These are phyloP conservation scores for Termitomyces titanicus DNA, from an alignment of 768 basidiomycete species.

Conservation along the genomic window DNA sequence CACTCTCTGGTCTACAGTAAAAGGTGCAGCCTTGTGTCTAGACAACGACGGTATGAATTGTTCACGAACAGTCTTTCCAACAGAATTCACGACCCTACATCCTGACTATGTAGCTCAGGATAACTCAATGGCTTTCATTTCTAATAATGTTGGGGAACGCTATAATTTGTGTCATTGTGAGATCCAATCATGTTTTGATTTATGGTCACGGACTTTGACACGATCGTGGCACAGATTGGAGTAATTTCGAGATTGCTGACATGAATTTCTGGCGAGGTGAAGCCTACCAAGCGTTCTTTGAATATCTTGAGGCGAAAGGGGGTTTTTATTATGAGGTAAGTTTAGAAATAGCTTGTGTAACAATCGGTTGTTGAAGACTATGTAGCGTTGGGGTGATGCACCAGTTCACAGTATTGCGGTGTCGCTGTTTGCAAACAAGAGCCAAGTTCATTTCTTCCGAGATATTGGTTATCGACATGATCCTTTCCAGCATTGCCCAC, in stretches of 20 bases:
- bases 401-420: slow-evolving; percentile 75
- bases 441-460: slow-evolving; percentile 77
- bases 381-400: slow-evolving; percentile 80
- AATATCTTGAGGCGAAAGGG: slow-evolving; percentile 74
- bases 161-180: slow-evolving; percentile 74
- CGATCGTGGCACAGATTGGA: slow-evolving; percentile 60
- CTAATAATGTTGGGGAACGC: slow-evolving; percentile 58
- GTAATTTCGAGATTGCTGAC: slow-evolving; percentile 89
- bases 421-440: slow-evolving; percentile 67
- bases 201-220: not conserved
- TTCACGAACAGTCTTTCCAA: not conserved
- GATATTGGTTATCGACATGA: slow-evolving; percentile 87
- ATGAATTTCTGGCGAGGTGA: slow-evolving; percentile 87
- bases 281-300: slow-evolving; percentile 82
- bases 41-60: not conserved
- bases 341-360: slow-evolving; percentile 1
- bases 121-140: slow-evolving; percentile 73
- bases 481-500: slow-evolving; percentile 74
- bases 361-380: not conserved
- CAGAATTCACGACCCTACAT: slow-evolving; percentile 66
- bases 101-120: slow-evolving; percentile 57
- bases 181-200: not conserved
- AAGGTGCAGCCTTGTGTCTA: slow-evolving; percentile 37
- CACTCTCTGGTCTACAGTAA: slow-evolving; percentile 73
- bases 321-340: slow-evolving; percentile 90